phyloP scores from a whole-genome alignment of 2,329 filamentous ascomycete species.

The Fusarium agapanthi region DNA sequence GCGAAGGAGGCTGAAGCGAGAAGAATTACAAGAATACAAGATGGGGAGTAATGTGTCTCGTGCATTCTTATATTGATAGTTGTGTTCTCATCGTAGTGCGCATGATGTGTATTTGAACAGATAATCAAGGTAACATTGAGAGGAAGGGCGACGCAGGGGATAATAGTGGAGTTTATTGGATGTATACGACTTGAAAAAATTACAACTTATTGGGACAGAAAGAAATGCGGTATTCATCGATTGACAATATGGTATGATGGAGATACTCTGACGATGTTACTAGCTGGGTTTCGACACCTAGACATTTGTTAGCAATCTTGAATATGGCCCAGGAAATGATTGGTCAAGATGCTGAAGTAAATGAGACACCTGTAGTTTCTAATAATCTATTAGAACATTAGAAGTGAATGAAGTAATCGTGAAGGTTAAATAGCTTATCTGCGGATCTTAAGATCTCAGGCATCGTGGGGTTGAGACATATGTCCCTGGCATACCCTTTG shows the following conservation, averaged over 20 bases:
- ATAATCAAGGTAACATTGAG: too few relatives aligned
- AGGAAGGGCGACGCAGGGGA: neutral
- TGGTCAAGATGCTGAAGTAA: rapidly evolving
- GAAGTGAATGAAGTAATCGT: neutral
- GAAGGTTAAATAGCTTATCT: neutral
- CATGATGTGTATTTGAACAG: too few relatives aligned
- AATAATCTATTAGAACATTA: rapidly evolving
- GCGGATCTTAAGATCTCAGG: neutral
- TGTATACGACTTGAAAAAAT: too few relatives aligned
- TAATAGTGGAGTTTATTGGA: too few relatives aligned
- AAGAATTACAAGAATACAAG: neutral
- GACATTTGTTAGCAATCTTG: neutral
- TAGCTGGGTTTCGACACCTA: rapidly evolving
- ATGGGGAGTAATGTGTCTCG: too few relatives aligned
- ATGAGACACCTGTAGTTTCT: neutral
- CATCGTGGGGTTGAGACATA: neutral
- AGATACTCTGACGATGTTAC: rapidly evolving
- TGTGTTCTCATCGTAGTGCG: neutral
- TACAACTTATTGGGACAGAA: neutral
- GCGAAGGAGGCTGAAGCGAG: neutral
- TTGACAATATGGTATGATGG: neutral
- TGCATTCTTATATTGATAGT: neutral
- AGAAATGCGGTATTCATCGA: neutral
- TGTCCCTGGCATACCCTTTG: rapidly evolving
- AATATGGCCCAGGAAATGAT: rapidly evolving